These are phyloP conservation scores for Penicillium macrosclerotiorum DNA, from an alignment of 495 filamentous ascomycete species.

Conservation along the genomic window DNA sequence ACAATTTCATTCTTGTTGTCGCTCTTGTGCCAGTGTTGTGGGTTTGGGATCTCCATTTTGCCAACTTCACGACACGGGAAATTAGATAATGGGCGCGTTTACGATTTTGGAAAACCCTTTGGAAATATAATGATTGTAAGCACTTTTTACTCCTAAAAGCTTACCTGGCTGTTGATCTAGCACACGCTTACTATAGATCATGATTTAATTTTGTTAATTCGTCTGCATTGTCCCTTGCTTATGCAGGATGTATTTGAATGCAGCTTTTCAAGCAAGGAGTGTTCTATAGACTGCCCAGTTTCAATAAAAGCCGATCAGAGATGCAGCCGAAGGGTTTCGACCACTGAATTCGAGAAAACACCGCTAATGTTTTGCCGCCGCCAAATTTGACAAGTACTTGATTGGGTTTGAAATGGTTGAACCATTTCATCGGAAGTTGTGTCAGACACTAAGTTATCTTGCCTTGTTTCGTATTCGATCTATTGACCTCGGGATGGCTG, in stretches of 20 bases:
- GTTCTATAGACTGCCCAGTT: neutral
- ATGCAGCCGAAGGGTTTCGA: neutral
- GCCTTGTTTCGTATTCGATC: neutral
- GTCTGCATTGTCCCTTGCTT: neutral
- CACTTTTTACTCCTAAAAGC: neutral
- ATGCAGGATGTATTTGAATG: too few relatives aligned
- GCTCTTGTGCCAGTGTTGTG: neutral
- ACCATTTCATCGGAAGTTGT: neutral
- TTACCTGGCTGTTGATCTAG: neutral
- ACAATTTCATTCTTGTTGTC: neutral
- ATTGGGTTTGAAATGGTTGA: neutral
- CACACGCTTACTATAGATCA: neutral
- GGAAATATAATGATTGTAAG: neutral
- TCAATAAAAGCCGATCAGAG: neutral
- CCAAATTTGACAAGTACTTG: neutral
- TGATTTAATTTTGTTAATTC: neutral
- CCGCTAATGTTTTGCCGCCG: neutral
- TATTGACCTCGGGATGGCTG: neutral
- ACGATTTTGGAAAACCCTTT: neutral
- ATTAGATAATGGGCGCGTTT: neutral
- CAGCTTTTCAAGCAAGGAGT: too few relatives aligned
- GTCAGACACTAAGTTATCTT: neutral
- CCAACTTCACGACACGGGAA: neutral
- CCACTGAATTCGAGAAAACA: neutral
- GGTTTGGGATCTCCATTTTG: neutral